phyloP scores from a whole-genome alignment of 208 protist genomes.

The Leishmania martiniquensis region DNA sequence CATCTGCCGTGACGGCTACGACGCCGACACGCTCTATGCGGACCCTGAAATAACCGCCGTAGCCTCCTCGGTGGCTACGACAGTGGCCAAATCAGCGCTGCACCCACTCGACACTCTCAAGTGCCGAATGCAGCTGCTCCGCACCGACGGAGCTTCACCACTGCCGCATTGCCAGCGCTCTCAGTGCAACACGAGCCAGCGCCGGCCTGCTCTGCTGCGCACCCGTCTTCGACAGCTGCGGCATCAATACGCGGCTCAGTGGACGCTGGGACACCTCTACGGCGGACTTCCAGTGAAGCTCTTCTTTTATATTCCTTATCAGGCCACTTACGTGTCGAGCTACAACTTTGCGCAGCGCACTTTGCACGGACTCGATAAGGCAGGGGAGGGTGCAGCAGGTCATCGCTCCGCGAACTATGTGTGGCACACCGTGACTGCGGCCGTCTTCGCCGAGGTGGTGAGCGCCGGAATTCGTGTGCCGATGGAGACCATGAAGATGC shows the following conservation, averaged over 20 bases:
- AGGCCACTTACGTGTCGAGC: slow-evolving; percentile 69
- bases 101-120: slow-evolving; percentile 89
- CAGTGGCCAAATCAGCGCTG: slow-evolving; percentile 72
- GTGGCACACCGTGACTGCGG: slow-evolving; percentile 47
- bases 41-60: slow-evolving; percentile 36
- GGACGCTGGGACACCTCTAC: slow-evolving; percentile 68
- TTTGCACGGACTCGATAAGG: slow-evolving; percentile 15
- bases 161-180: not conserved
- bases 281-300: slow-evolving; percentile 77
- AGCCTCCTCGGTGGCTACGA: slow-evolving; percentile 50
- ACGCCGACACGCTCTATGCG: not conserved
- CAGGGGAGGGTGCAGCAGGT: not conserved
- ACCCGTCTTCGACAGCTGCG: slow-evolving; percentile 26
- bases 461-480: slow-evolving; percentile 72
- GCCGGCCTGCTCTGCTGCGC: not conserved
- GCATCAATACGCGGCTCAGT: slow-evolving; percentile 59
- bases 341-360: slow-evolving; percentile 48
- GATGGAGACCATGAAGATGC: slow-evolving; percentile 89
- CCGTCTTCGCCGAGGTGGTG: slow-evolving; percentile 57
- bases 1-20: not conserved
- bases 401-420: slow-evolving; percentile 15
- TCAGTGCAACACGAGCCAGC: not conserved
- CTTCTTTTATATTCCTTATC: slow-evolving; percentile 77
- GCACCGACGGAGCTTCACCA: slow-evolving; percentile 17
- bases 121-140: slow-evolving; percentile 69